Conservation (phyloP, 768 basidiomycete genomes). For the Termitomyces sp. region DNA sequence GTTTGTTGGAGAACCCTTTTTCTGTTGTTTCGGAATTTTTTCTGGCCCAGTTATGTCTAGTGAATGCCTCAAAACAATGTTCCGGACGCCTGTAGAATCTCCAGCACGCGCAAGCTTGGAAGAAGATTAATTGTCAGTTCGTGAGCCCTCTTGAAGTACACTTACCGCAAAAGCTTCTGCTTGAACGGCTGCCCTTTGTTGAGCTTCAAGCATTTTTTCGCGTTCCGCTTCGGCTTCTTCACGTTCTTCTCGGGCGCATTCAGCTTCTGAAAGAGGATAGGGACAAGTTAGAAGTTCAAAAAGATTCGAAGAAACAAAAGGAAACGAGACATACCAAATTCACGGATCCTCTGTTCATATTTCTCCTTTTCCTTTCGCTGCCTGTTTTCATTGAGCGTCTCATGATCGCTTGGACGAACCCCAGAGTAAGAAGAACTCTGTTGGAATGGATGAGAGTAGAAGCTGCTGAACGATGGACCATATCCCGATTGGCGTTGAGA, state of each 20-base stretch:
- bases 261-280: conserved; percentile 20
- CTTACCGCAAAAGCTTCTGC: conserved; percentile 27
- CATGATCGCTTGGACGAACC: neutral
- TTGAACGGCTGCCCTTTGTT: conserved; percentile 20
- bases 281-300: neutral
- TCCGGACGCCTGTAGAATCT: conserved; percentile 22
- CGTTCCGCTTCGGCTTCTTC: conserved; percentile 21
- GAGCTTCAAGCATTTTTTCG: conserved; percentile 21
- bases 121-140: neutral
- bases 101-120: conserved; percentile 22
- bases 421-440: conserved; percentile 16
- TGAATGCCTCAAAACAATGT: conserved; percentile 22
- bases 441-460: conserved; percentile 1
- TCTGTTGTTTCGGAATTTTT: conserved; percentile 17
- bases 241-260: conserved; percentile 30
- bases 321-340: conserved; percentile 24
- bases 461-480: neutral
- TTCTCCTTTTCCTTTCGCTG: conserved; percentile 24
- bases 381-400: neutral
- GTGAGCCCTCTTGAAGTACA: neutral
- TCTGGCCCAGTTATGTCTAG: conserved; percentile 32
- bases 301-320: too few relatives aligned
- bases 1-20: conserved; percentile 18
- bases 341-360: conserved; percentile 28
- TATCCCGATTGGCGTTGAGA: conserved; percentile 16